Conservation (phyloP, 2,329 filamentous ascomycete species). For the Gyromitra esculenta region DNA sequence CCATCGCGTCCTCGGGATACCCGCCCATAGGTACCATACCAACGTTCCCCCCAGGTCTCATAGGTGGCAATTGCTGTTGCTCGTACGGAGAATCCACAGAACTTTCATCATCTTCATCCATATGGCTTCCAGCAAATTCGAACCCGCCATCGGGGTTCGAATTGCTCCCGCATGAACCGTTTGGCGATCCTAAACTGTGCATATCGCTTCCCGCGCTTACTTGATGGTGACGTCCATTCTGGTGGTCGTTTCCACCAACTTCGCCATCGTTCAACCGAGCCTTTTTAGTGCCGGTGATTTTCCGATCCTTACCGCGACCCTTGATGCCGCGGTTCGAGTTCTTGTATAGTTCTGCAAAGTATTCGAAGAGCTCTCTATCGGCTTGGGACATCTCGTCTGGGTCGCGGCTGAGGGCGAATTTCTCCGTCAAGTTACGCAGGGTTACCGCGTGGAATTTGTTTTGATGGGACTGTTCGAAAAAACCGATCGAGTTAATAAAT, state of each 20-base stretch:
- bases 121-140: conserved; percentile 46
- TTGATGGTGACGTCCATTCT: conserved; percentile 48
- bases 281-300: conserved; percentile 63
- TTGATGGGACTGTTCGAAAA: conserved; percentile 76
- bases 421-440: conserved; percentile 73
- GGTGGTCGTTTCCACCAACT: conserved; percentile 46
- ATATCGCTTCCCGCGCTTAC: conserved; percentile 50
- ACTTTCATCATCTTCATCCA: conserved; percentile 56
- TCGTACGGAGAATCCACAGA: conserved; percentile 53
- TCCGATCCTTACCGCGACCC: conserved; percentile 85
- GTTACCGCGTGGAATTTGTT: conserved; percentile 90
- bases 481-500: conserved; percentile 45
- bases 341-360: conserved; percentile 90
- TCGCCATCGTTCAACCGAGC: conserved; percentile 55
- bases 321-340: conserved; percentile 99
- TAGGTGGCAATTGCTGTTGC: conserved; percentile 55
- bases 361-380: conserved; percentile 82
- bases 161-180: conserved; percentile 53
- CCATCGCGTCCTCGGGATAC: conserved; percentile 52
- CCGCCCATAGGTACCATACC: conserved; percentile 50
- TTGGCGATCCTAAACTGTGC: conserved; percentile 52
- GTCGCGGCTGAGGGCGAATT: conserved; percentile 73
- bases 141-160: conserved; percentile 50
- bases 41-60: conserved; percentile 53
- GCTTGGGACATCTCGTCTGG: conserved; percentile 71